Percentiles rank a stretch among this genome's conserved stretches.
Evolutionary conservation across 768 basidiomycete genomes (phyloP).

Genomic region (Tylopilus rubrobrunneus): DNA sequence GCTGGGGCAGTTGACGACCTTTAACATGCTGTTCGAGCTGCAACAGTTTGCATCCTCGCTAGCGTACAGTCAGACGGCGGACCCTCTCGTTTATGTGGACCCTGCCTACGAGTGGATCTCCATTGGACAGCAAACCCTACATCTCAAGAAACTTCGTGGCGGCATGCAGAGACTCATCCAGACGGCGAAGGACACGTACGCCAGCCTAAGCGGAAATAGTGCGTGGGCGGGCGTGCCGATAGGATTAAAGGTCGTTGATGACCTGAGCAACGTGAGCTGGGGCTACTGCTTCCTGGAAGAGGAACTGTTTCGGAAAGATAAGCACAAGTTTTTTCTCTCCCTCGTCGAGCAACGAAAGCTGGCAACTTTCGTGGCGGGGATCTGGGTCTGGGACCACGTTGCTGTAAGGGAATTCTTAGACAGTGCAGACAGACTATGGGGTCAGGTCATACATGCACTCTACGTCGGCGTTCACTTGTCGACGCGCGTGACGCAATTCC

Average conservation of each 20-base stretch:
- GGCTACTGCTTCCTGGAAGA: constrained; percentile 2
- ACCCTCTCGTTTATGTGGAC: not conserved
- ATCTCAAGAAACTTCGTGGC: not conserved
- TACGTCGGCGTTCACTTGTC: constrained; percentile 1
- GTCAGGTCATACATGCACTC: not conserved
- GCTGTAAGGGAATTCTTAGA: not conserved
- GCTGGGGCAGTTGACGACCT: not conserved
- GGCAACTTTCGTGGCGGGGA: not conserved
- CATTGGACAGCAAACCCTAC: not conserved
- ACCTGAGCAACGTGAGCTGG: not conserved
- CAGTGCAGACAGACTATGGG: not conserved
- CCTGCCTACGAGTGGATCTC: not conserved
- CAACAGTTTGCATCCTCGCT: not conserved
- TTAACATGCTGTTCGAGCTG: not conserved
- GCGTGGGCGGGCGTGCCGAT: not conserved
- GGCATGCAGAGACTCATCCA: not conserved
- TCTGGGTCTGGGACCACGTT: not conserved
- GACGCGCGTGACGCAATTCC: not conserved
- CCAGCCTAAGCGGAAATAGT: not conserved
- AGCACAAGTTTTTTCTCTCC: not conserved
- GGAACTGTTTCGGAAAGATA: not conserved
- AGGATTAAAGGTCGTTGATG: not conserved
- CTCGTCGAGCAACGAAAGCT: not conserved
- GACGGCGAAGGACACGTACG: not conserved
- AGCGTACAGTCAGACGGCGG: not conserved